A percentile compares a stretch with the other conserved stretches of the same genome.
Conservation (phyloP, 345 rosid species). For the Tarenaya hassleriana region DNA sequence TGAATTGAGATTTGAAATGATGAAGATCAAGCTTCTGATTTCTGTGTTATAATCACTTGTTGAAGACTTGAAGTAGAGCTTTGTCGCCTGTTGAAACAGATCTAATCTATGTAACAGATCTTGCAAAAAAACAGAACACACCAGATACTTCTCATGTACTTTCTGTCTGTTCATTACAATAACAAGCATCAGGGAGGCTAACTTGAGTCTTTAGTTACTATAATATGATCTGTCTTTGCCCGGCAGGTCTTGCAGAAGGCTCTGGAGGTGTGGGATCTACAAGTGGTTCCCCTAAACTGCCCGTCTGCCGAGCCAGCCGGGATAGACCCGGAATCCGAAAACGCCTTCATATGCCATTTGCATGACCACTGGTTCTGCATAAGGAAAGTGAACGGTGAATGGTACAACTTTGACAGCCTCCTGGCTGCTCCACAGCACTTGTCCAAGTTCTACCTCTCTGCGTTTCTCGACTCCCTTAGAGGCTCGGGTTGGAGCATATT, state of each 20-base stretch:
- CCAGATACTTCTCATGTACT: too few species aligned
- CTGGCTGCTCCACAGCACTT: conserved; percentile 83
- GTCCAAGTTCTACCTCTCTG: conserved; percentile 84
- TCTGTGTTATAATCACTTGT: too few species aligned
- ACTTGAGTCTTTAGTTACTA: too few species aligned
- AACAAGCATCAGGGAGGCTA: too few species aligned
- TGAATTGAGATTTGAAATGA: too few species aligned
- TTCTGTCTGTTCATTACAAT: too few species aligned
- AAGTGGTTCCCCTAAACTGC: conserved; percentile 79
- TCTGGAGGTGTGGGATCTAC: conserved; percentile 87
- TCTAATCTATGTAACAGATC: too few species aligned
- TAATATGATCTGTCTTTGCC: conserved; percentile 14
- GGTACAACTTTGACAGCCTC: conserved; percentile 96
- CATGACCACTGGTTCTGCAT: conserved; percentile 96
- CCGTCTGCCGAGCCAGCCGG: conserved; percentile 92
- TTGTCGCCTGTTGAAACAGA: too few species aligned
- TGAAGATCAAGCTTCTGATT: too few species aligned
- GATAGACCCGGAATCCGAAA: conserved; percentile 77
- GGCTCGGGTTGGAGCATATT: conserved; percentile 94
- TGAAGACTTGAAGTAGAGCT: too few species aligned
- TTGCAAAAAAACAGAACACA: too few species aligned
- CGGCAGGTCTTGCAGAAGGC: conserved; percentile 87
- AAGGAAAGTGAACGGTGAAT: conserved; percentile 77
- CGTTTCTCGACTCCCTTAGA: conserved; percentile 72
- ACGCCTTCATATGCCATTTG: conserved; percentile 87